Evolutionary conservation across 208 protist species (phyloP), one percentile per base, ranked within the genome.

Genomic region (Blastocrithidia nonstop): DNA sequence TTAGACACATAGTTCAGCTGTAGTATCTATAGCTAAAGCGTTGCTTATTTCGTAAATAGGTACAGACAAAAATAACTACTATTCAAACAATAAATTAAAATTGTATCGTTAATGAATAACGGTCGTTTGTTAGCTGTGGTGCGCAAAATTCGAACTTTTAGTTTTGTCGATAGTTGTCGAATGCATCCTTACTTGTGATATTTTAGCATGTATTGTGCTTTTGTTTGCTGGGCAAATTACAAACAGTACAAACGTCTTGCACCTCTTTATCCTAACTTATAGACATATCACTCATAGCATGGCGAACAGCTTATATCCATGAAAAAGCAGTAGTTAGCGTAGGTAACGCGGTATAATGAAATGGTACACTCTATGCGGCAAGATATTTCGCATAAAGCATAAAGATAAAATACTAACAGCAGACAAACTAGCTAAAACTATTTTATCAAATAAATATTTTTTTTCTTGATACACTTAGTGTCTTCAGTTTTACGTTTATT

Each of bases 311-410:
- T 83, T 70, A 44, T 79, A 44, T 71, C 78, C 33, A 69, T 72
- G 23, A 88, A 88, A 55, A 55, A 62, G 5, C 78, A 88, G 54
- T 72, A 88, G 37, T 53, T 82, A 23, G 72, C 72, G 1, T 70
- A 88, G 38, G 73, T 88, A 39, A 44, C 36, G 13, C 69, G 78
- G 24, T 88, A 88, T 62, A 88, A 88, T 44, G 66, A 54, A 32
- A 88, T 88, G 78, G 78, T 88, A 0, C 52, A 50, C 3, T 47
- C 36, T 4, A 88, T 88, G 78, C 65, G 78, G n/a, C 55, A 57
- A 16, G 70, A 88, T 35, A 28, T 88, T 15, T 21, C 51, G 11
- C 35, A 19, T 8, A 64, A 62, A 38, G 55, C n/a, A n/a, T n/a
- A n/a, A n/a, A n/a, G n/a, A n/a, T n/a, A n/a, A n/a, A n/a, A n/a